Conservation (phyloP, 2,329 filamentous ascomycete species). For the Penicillium sclerotiorum region DNA sequence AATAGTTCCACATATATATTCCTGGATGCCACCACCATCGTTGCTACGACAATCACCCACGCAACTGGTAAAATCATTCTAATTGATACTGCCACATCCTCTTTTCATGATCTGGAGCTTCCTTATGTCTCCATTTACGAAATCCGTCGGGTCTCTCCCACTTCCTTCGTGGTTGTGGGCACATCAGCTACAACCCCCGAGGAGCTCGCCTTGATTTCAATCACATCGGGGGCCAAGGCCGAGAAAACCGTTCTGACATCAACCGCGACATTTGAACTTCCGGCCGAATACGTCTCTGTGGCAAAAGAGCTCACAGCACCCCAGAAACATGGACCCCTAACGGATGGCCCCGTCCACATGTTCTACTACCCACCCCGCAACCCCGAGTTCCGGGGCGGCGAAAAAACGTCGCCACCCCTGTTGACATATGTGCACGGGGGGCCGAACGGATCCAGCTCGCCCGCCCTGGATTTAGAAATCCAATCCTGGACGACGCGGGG, state of each 20-base stretch:
- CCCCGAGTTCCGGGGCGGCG: constrained; percentile 43
- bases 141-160: constrained; percentile 19
- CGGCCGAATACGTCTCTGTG: constrained; percentile 22
- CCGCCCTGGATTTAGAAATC: constrained; percentile 48
- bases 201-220: constrained; percentile 21
- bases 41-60: constrained; percentile 22
- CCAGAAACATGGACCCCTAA: constrained; percentile 29
- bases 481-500: constrained; percentile 60
- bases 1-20: constrained; percentile 22
- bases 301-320: constrained; percentile 43
- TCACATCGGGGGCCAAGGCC: constrained; percentile 10
- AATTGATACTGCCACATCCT: constrained; percentile 16
- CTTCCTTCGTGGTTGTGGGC: constrained; percentile 24
- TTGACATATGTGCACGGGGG: constrained; percentile 58
- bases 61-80: constrained; percentile 23
- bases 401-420: constrained; percentile 49
- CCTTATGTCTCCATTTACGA: constrained; percentile 23
- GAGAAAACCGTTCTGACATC: constrained; percentile 17
- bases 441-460: constrained; percentile 49
- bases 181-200: constrained; percentile 21
- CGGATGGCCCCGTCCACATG: constrained; percentile 41
- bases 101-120: constrained; percentile 18
- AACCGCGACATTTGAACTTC: constrained; percentile 18
- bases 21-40: constrained; percentile 22
- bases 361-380: constrained; percentile 57